These are phyloP conservation scores for Litchi chinensis DNA, from an alignment of 345 rosid genomes.

Conservation along the genomic window DNA sequence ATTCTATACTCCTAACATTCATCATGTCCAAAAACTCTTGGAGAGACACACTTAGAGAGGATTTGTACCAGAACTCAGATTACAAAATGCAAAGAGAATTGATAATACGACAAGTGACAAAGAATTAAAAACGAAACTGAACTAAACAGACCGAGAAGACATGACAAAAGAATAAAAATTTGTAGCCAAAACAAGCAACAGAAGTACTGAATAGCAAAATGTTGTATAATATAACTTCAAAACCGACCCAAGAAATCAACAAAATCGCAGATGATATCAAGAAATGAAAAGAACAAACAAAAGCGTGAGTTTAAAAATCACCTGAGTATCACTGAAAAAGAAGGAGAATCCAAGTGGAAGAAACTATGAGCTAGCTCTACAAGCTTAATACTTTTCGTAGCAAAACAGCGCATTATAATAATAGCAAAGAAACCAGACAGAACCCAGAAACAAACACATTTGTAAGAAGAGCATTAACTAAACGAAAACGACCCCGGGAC, in stretches of 20 bases:
- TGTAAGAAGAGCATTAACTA: slow-evolving; percentile 26
- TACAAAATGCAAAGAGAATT: background rate
- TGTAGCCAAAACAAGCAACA: background rate
- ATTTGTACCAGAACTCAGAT: background rate
- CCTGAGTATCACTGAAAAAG: slow-evolving; percentile 7
- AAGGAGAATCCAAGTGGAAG: background rate
- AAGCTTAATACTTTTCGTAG: background rate
- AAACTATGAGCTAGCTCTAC: background rate
- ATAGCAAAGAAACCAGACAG: background rate
- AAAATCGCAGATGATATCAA: background rate
- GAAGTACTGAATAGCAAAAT: background rate
- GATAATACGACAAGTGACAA: background rate
- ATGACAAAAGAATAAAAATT: slow-evolving; percentile 15
- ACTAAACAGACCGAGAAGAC: background rate
- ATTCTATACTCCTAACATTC: slow-evolving; percentile 19
- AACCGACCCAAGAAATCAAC: background rate
- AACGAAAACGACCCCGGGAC: slow-evolving; percentile 18
- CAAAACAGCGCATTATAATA: background rate
- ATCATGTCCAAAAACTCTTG: slow-evolving; percentile 28
- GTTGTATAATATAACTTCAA: background rate
- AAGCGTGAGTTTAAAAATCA: slow-evolving; percentile 8
- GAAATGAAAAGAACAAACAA: background rate
- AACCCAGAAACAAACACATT: slow-evolving; percentile 1
- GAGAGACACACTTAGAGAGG: background rate
- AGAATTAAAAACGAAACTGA: background rate